These are phyloP conservation scores for Xanthoceras sorbifolium DNA, from an alignment of 345 rosid genomes.

Conservation along the genomic window DNA sequence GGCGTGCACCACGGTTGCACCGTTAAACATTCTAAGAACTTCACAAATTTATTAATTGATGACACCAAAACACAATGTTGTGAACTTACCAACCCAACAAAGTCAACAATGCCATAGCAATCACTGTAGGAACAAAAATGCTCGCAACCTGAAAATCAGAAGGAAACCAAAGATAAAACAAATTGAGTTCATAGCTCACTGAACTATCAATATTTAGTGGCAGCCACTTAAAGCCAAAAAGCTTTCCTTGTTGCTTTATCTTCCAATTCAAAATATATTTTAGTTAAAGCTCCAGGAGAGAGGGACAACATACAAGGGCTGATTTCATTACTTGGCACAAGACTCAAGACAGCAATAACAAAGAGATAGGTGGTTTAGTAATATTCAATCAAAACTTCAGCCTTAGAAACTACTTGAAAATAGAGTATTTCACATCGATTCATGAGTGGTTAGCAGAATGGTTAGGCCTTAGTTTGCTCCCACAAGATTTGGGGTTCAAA, in stretches of 20 bases:
- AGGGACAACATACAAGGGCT: background rate
- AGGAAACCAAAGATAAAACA: slow-evolving; percentile 23
- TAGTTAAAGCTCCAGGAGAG: background rate
- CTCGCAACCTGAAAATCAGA: slow-evolving; percentile 82
- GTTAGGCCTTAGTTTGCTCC: too few species aligned
- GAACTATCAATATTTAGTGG: background rate
- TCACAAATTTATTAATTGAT: background rate
- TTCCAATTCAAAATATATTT: too few species aligned
- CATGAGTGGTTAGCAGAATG: too few species aligned
- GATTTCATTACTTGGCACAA: background rate
- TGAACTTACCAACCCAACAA: slow-evolving; percentile 80
- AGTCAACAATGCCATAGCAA: slow-evolving; percentile 73
- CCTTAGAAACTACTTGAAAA: background rate
- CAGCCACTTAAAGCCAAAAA: background rate
- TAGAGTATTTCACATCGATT: background rate
- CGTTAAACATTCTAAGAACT: background rate
- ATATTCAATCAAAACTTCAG: background rate
- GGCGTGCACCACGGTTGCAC: background rate
- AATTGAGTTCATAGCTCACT: background rate
- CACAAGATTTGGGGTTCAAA: too few species aligned
- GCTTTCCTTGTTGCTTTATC: too few species aligned
- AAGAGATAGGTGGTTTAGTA: background rate
- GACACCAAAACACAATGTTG: slow-evolving; percentile 12
- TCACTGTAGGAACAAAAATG: slow-evolving; percentile 89
- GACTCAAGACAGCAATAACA: background rate